Conservation (phyloP, 2,329 filamentous ascomycete genomes). For the Fusarium dimerum region DNA sequence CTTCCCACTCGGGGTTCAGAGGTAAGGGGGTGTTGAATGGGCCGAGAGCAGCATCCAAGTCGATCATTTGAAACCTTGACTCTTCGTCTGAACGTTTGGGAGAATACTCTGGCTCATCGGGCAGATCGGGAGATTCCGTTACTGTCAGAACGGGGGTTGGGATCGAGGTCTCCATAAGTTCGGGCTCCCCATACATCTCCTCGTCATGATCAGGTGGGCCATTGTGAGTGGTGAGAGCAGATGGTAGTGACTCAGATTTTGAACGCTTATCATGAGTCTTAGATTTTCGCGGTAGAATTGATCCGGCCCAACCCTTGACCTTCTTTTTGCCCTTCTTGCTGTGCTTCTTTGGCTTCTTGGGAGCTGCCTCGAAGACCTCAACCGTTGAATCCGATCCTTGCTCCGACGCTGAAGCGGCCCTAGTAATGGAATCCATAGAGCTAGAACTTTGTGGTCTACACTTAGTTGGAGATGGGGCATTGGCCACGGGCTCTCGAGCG, state of each 20-base stretch:
- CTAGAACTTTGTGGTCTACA: slow-evolving; percentile 48
- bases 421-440: slow-evolving; percentile 42
- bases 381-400: slow-evolving; percentile 34
- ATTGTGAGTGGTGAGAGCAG: slow-evolving; percentile 47
- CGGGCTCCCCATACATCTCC: slow-evolving; percentile 29
- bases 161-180: slow-evolving; percentile 30
- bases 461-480: slow-evolving; percentile 48
- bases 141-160: slow-evolving; percentile 44
- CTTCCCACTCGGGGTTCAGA: slow-evolving; percentile 66
- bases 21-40: slow-evolving; percentile 82
- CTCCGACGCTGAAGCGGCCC: slow-evolving; percentile 37
- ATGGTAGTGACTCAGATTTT: slow-evolving; percentile 43
- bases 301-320: slow-evolving; percentile 72
- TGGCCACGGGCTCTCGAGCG: slow-evolving; percentile 56
- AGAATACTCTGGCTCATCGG: slow-evolving; percentile 25
- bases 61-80: slow-evolving; percentile 77
- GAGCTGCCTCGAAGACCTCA: slow-evolving; percentile 21
- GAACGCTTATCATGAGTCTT: slow-evolving; percentile 50
- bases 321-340: slow-evolving; percentile 49
- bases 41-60: slow-evolving; percentile 89
- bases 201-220: slow-evolving; percentile 31
- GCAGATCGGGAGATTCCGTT: slow-evolving; percentile 40
- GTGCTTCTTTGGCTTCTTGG: slow-evolving; percentile 30
- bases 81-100: slow-evolving; percentile 58
- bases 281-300: slow-evolving; percentile 64